Evolutionary conservation across 2,329 filamentous ascomycete species (phyloP), one percentile per base, ranked within the genome.

Genomic region (Cadophora sp.): DNA sequence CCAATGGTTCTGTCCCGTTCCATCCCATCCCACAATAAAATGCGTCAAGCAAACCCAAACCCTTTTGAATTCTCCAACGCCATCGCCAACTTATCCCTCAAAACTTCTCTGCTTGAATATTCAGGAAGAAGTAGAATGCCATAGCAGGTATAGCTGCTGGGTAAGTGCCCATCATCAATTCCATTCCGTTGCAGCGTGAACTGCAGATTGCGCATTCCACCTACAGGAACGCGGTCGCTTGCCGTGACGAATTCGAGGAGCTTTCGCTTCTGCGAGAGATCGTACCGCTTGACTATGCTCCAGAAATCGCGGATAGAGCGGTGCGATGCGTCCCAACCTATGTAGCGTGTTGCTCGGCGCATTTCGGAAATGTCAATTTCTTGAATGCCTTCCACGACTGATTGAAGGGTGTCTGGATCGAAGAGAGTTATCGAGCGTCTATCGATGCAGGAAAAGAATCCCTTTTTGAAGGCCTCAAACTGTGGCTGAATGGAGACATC

Each of bases 191-290:
- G 91, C 53, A 99, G 86, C 16, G 92, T 87, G 79, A 98, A 98
- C 75, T 92, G 89, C 58, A 98, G 82, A 74, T 92, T 93, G 71
- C 87, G 86, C 76, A 94, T 89, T 2, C 96, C 96, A 24, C 92
- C 94, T 0, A 97, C 92, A 0, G 96, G 96, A 1, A 98, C 87
- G 1, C 96, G 87, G 76, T 97, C 94, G 74, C 91, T 95, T 0
- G 95, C 95, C 16, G 96, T 99, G 34, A 99, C 94, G 76, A 99
- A 99, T 78, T 97, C 94, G 37, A 99, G 84, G 40, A 99, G 81
- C 74, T 88, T 89, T 63, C 89, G 87, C 79, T 91, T 91, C 83
- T 94, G 91, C 55, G 86, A 83, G 19, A 90, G 84, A 68, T 88
- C 85, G 76, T 87, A 96, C 43, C 78, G 79, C 71, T 86, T 86